Conservation (phyloP, 805 yeast species). For the Brettanomyces nanus region DNA sequence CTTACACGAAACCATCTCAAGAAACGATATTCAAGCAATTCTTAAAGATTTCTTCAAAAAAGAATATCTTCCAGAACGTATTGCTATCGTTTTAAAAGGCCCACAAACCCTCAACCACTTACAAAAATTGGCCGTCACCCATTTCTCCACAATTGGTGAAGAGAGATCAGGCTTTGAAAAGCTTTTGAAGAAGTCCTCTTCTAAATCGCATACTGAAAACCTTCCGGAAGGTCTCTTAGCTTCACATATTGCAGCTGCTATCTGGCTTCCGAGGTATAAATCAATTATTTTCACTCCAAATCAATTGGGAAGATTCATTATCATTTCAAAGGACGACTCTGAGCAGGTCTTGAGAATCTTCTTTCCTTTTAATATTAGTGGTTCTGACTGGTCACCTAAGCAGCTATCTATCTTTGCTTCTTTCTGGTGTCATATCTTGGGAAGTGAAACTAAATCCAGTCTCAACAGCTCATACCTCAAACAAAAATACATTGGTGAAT, state of each 20-base stretch:
- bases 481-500: constrained; percentile 28
- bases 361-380: constrained; percentile 24
- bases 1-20: constrained; percentile 27
- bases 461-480: constrained; percentile 33
- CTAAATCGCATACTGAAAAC: not conserved
- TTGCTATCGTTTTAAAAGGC: constrained; percentile 55
- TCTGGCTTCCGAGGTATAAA: constrained; percentile 19
- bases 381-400: constrained; percentile 7
- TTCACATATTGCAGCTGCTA: constrained; percentile 3
- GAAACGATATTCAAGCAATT: constrained; percentile 27
- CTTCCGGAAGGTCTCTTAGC: not conserved
- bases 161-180: not conserved
- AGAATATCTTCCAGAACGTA: constrained; percentile 38
- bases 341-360: constrained; percentile 34
- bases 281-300: constrained; percentile 16
- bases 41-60: constrained; percentile 32
- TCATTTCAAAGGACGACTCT: constrained; percentile 27
- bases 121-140: constrained; percentile 38
- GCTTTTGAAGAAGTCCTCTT: not conserved
- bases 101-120: constrained; percentile 56
- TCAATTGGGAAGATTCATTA: constrained; percentile 23
- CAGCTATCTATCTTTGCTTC: constrained; percentile 26
- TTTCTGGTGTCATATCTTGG: constrained; percentile 51
- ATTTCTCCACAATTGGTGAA: constrained; percentile 32
- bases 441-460: constrained; percentile 52